Evolutionary conservation across 192 early-diverging fungal genomes (phyloP), one percentile per base, ranked within the genome.

Genomic region (Jimgerdemannia lactiflua): DNA sequence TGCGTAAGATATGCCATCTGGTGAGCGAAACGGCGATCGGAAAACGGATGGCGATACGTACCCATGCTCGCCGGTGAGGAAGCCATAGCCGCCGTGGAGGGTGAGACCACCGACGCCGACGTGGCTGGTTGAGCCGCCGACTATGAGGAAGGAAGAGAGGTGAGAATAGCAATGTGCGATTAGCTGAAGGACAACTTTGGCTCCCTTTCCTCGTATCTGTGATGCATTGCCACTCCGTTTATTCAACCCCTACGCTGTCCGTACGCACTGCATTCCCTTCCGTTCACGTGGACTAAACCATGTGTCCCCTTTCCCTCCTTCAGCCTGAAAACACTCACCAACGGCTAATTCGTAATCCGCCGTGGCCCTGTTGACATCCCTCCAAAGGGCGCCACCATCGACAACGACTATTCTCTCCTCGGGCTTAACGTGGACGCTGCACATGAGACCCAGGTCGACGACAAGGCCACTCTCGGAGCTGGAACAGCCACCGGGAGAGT

Each of bases 11-110:
- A 14, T 14, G 14, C 0, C 14, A 59, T 59, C 49, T 10, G 11
- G 19, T 54, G 20, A 73, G 10, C 8, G 39, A 29, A 4, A 19
- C 69, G 43, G 49, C 2, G n/a, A 19, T 14, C 64, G 43, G 67
- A 3, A 44, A 71, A 2, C 44, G 11, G 3, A 29, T 29, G 29
- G 1, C 43, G 70, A 71, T 86, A 67, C 11, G 76, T 79, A 70
- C 84, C 84, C 86, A 73, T 84, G 72, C 69, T 79, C 77, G 19
- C 87, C 81, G 42, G 83, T 79, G 18, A 86, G 41, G 29, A 79
- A 84, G 40, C 89, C 82, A 71, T 84, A 82, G 4, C 90, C 89
- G 63, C 89, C 90, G 54, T 75, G 78, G 9, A 80, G 77, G n/a
- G 70, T 75, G 11, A 79, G 64, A n/a, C 87, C 87, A 3, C 77